These are phyloP conservation scores for Coelastrella sp. DNA, from an alignment of 139 green algal species.

Conservation along the genomic window DNA sequence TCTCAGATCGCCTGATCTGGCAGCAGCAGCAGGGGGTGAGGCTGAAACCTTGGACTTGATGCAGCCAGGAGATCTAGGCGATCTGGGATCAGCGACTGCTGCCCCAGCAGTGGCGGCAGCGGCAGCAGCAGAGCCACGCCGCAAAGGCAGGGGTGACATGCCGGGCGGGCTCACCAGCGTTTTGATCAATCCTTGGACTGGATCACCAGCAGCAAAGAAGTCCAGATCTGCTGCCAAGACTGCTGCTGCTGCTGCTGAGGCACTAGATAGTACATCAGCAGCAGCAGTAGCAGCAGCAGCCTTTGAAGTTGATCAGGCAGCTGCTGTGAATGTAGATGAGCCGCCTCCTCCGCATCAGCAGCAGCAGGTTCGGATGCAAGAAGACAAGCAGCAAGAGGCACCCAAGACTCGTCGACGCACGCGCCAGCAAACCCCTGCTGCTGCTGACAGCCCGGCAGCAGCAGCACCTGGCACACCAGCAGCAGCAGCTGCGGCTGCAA, in stretches of 20 bases:
- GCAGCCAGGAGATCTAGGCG: neutral
- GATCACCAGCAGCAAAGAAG: neutral
- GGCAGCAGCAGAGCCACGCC: no score
- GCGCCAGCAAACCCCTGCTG: neutral
- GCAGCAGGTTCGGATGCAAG: neutral
- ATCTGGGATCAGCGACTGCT: neutral
- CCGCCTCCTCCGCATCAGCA: neutral
- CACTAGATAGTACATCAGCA: neutral
- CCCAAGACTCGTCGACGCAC: no score
- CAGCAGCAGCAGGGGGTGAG: no score
- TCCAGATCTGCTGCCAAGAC: neutral
- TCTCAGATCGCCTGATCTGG: no score
- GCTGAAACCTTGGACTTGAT: neutral
- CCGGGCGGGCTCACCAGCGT: neutral
- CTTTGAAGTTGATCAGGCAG: neutral
- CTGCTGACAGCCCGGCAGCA: neutral
- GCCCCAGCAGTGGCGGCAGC: neutral
- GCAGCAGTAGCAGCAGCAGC: neutral
- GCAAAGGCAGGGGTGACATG: no score
- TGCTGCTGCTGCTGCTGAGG: slow-evolving; percentile 19
- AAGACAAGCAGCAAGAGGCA: neutral
- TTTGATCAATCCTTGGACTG: neutral
- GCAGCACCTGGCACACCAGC: neutral
- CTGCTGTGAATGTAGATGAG: neutral
- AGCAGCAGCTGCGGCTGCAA: neutral